A percentile compares a stretch with the other conserved stretches of the same genome.
Conservation (phyloP, 2,329 filamentous ascomycete species). For the Exophiala sp. region DNA sequence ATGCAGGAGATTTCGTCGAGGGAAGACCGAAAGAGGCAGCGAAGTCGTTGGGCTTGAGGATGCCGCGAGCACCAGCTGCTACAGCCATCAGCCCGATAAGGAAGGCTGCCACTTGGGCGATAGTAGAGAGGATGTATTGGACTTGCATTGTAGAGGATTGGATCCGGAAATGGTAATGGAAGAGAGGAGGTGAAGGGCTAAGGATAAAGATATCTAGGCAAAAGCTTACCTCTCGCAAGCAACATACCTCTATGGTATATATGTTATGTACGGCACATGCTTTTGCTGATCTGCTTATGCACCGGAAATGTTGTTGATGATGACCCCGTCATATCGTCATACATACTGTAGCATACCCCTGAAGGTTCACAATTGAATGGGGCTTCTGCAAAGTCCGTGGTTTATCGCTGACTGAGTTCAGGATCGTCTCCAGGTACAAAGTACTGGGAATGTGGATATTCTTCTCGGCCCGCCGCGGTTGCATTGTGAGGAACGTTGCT, state of each 20-base stretch:
- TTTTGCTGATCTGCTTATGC: not conserved
- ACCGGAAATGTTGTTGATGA: not conserved
- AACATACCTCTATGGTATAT: not conserved
- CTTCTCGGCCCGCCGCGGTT: too few species aligned
- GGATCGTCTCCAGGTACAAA: too few species aligned
- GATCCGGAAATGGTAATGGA: not conserved
- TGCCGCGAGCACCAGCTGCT: conserved; percentile 15
- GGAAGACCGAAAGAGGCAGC: conserved; percentile 5
- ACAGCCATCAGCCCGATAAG: not conserved
- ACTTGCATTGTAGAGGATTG: not conserved
- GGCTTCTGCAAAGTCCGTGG: too few species aligned
- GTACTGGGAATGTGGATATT: too few species aligned
- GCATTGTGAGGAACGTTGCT: too few species aligned
- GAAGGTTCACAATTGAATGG: not conserved
- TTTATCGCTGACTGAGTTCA: too few species aligned
- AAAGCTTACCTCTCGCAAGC: not conserved
- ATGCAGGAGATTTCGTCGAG: not conserved
- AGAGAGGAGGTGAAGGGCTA: not conserved
- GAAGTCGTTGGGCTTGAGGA: not conserved
- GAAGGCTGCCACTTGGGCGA: not conserved
- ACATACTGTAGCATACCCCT: not conserved
- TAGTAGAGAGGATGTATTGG: not conserved
- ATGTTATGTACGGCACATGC: not conserved
- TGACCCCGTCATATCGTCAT: not conserved
- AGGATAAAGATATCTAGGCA: not conserved